phyloP scores from a whole-genome alignment of 202 grass and related monocot genomes.

The Dendrocalamus latiflorus region DNA sequence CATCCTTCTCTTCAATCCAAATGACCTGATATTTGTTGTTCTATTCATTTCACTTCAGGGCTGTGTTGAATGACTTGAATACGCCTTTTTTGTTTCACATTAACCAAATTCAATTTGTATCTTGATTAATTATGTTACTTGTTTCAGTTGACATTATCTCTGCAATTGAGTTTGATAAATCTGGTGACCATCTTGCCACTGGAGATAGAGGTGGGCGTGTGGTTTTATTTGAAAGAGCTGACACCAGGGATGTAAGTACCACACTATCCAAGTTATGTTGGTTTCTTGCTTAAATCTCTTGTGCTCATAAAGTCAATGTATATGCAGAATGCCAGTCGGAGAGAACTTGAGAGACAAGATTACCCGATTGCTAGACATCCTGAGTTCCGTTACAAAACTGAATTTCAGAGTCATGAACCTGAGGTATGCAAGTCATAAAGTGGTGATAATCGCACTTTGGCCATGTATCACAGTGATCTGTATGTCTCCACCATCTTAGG shows the following conservation, averaged over 20 bases:
- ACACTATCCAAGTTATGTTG: too few relatives aligned
- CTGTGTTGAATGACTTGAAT: background rate
- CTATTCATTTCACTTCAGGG: background rate
- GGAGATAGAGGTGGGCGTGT: too few relatives aligned
- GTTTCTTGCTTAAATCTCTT: too few relatives aligned
- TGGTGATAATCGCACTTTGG: background rate
- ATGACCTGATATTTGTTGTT: background rate
- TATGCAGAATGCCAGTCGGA: too few relatives aligned
- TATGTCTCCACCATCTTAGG: background rate
- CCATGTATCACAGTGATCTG: constrained; percentile 2
- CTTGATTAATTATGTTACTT: constrained; percentile 20
- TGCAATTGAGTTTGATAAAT: too few relatives aligned
- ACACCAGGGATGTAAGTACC: too few relatives aligned
- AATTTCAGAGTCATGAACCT: constrained; percentile 86
- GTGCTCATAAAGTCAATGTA: too few relatives aligned
- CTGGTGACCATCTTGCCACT: too few relatives aligned
- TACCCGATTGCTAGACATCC: constrained; percentile 48
- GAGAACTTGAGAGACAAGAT: too few relatives aligned
- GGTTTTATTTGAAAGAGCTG: too few relatives aligned
- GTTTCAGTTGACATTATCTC: constrained; percentile 78
- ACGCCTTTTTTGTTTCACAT: constrained; percentile 4
- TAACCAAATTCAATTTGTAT: background rate
- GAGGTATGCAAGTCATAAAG: constrained; percentile 46
- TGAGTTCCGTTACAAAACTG: constrained; percentile 77
- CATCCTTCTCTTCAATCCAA: background rate